Evolutionary conservation across 371 early-diverging fungal genomes (phyloP), one percentile per base, ranked within the genome.

Genomic region (Zopfochytrium polystomum): DNA sequence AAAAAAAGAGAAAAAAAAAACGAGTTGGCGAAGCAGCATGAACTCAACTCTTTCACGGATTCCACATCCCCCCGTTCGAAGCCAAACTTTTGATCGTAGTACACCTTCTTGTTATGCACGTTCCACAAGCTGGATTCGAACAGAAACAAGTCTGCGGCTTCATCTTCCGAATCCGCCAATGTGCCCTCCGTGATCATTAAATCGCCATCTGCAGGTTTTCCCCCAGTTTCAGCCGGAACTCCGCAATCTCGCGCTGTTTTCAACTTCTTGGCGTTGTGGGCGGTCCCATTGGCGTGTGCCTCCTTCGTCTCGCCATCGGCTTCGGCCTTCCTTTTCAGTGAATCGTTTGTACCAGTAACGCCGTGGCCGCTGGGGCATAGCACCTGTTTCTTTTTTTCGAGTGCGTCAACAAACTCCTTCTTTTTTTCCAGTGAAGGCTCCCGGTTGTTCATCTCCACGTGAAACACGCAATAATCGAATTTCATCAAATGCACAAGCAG

Each of bases 381-480:
- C n/a, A n/a, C n/a, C n/a, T n/a, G n/a, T 50, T 26, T 50, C n/a
- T n/a, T 42, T n/a, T 42, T 42, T n/a, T n/a, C n/a, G 42, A 42
- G 42, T 42, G 42, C 48, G 31, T 55, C 62, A 11, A 23, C 23
- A 1, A 22, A 30, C 15, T 35, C 25, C 11, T 53, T 48, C 30
- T 64, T 50, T 1, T 44, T 46, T 25, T 66, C 57, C 23, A 70
- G 61, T 52, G 57, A 52, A 15, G 73, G 61, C 29, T 74, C 72
- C 54, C 87, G 88, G 62, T 84, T 78, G 58, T 79, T 76, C 43
- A 85, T 78, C 52, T 94, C 80, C 33, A 86, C 84, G 52, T 73
- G 73, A 70, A 97, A 95, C 22, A 91, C 89, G n/a, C 76, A 70
- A 51, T 92, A 91, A 71, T 96, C 97, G 55, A 85, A 77, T 59